phyloP scores from a whole-genome alignment of 2,329 filamentous ascomycete species.

The Xylariales sp. region DNA sequence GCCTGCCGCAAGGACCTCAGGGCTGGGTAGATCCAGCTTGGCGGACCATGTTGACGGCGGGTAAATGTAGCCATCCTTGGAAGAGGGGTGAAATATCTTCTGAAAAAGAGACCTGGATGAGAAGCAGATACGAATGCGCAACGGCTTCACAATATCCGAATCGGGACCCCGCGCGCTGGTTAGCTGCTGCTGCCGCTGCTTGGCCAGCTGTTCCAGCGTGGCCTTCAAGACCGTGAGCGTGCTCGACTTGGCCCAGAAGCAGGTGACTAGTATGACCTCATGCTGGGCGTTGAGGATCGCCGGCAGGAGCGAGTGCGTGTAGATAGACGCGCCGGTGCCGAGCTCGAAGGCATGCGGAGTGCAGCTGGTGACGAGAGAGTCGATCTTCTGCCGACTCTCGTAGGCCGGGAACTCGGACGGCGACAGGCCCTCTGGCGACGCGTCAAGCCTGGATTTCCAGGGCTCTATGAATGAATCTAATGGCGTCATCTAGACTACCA shows the following conservation, averaged over 20 bases:
- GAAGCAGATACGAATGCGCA: constrained; percentile 70
- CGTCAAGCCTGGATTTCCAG: constrained; percentile 13
- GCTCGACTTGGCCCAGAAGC: constrained; percentile 71
- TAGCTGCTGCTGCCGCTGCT: constrained; percentile 31
- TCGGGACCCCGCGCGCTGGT: constrained; percentile 18
- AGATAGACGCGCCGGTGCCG: constrained; percentile 56
- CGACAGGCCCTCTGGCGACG: constrained; percentile 1
- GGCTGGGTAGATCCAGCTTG: constrained; percentile 59
- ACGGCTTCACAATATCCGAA: constrained; percentile 17
- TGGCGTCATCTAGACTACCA: constrained; percentile 14
- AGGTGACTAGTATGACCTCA: constrained; percentile 74
- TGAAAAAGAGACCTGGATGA: constrained; percentile 70
- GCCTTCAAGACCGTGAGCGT: constrained; percentile 54
- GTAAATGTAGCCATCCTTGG: constrained; percentile 58
- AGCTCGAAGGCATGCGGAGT: constrained; percentile 43
- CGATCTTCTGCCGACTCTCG: constrained; percentile 33
- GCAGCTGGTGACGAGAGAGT: constrained; percentile 44
- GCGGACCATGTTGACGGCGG: constrained; percentile 52
- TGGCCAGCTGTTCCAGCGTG: constrained; percentile 56
- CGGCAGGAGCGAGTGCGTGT: constrained; percentile 51
- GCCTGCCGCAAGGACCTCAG: constrained; percentile 43
- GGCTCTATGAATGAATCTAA: constrained; percentile 15
- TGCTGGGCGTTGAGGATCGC: constrained; percentile 55
- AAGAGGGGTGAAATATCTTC: constrained; percentile 70
- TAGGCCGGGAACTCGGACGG: constrained; percentile 43